A percentile compares a stretch with the other conserved stretches of the same genome.
Evolutionary conservation across 768 basidiomycete genomes (phyloP).

Genomic region (Lentinula detonsa): DNA sequence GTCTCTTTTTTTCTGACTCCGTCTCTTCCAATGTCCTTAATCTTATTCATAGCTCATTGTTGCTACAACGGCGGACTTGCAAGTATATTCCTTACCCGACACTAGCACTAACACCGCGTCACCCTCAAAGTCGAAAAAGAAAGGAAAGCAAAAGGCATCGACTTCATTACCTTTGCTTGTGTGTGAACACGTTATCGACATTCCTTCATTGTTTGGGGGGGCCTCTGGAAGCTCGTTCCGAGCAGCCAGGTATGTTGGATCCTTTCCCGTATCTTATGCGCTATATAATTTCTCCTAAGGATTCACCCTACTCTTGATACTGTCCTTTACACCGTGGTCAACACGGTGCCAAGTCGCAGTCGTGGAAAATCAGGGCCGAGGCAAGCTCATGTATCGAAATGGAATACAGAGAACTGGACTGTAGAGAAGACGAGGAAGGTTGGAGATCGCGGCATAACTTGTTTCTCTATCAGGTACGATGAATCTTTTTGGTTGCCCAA

Average conservation of each 20-base stretch:
- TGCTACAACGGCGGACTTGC: slow-evolving; percentile 56
- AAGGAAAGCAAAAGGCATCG: slow-evolving; percentile 35
- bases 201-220: slow-evolving; percentile 43
- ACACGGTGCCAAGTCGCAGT: slow-evolving; percentile 57
- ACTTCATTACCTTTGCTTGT: slow-evolving; percentile 23
- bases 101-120: slow-evolving; percentile 12
- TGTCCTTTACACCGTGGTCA: slow-evolving; percentile 65
- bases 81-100: slow-evolving; percentile 54
- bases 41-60: slow-evolving; percentile 47
- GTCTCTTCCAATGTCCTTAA: not conserved
- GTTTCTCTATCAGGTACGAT: slow-evolving; percentile 79
- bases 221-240: slow-evolving; percentile 55
- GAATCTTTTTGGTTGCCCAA: slow-evolving; percentile 3
- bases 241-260: slow-evolving; percentile 40
- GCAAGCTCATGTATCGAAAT: slow-evolving; percentile 63
- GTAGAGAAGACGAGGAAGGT: slow-evolving; percentile 64
- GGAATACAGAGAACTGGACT: slow-evolving; percentile 68
- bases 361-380: slow-evolving; percentile 48
- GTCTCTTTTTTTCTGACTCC: slow-evolving; percentile 13
- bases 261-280: not conserved
- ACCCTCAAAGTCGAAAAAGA: slow-evolving; percentile 28
- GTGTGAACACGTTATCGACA: slow-evolving; percentile 44
- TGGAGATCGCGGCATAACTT: slow-evolving; percentile 76
- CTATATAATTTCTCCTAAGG: not conserved
- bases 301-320: slow-evolving; percentile 16